phyloP scores from a whole-genome alignment of 768 basidiomycete species.

The Agaricus bisporus region DNA sequence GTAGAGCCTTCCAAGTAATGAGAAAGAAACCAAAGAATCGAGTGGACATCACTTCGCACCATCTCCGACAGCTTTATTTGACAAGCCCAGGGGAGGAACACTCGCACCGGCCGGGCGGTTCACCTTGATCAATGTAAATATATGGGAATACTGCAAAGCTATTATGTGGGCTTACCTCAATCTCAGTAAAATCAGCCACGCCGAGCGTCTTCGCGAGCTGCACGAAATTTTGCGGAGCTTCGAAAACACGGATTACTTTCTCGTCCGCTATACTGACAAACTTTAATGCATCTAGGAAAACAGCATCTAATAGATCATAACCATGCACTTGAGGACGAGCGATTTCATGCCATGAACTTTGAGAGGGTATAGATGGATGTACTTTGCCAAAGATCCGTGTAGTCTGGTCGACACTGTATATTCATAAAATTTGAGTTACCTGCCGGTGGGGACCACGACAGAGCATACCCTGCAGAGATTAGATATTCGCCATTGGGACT shows the following conservation, averaged over 20 bases:
- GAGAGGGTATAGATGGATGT: slow-evolving; percentile 1
- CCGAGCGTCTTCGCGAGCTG: slow-evolving; percentile 47
- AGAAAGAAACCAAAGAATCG: neutral
- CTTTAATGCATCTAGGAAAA: slow-evolving; percentile 67
- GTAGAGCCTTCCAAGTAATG: slow-evolving; percentile 9
- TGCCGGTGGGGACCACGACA: neutral
- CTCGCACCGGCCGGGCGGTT: slow-evolving; percentile 72
- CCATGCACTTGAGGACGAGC: slow-evolving; percentile 95
- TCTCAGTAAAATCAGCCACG: slow-evolving; percentile 40
- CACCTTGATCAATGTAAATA: slow-evolving; percentile 29
- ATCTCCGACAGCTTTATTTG: slow-evolving; percentile 84
- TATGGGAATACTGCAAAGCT: neutral
- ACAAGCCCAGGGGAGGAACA: slow-evolving; percentile 90
- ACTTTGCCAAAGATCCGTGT: slow-evolving; percentile 77
- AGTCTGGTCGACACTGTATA: slow-evolving; percentile 78
- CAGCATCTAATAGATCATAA: slow-evolving; percentile 81
- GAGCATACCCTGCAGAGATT: slow-evolving; percentile 71
- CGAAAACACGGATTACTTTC: slow-evolving; percentile 91
- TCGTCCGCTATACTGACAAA: slow-evolving; percentile 95
- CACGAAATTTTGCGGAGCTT: slow-evolving; percentile 81
- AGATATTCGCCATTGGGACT: slow-evolving; percentile 82
- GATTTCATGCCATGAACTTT: slow-evolving; percentile 71
- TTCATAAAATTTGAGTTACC: slow-evolving; percentile 7
- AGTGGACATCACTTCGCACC: slow-evolving; percentile 32
- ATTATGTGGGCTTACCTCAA: slow-evolving; percentile 35